phyloP scores from a whole-genome alignment of 73 alveolate species.

The Paramecium octaurelia region DNA sequence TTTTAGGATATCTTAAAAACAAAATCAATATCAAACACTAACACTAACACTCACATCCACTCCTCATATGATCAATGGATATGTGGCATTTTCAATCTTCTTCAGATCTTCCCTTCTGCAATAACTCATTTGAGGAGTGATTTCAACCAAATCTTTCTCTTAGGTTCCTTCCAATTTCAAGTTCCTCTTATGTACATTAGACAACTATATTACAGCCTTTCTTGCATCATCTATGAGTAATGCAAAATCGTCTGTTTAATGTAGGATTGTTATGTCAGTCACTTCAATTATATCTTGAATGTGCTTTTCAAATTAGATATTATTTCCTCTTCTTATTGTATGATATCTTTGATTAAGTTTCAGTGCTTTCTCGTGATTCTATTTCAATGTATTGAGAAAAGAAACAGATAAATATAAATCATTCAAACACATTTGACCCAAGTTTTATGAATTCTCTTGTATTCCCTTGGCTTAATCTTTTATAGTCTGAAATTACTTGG shows the following conservation, averaged over 20 bases:
- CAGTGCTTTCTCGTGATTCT: background rate
- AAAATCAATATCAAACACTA: background rate
- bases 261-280: background rate
- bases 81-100: background rate
- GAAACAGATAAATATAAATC: background rate
- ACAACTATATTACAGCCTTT: background rate
- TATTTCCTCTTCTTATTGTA: background rate
- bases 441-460: background rate
- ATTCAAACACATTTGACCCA: background rate
- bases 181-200: background rate
- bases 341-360: background rate
- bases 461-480: background rate
- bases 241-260: background rate
- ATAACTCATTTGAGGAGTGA: background rate
- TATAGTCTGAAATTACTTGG: background rate
- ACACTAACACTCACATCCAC: background rate
- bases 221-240: background rate
- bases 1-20: background rate
- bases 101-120: background rate
- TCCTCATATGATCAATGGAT: background rate
- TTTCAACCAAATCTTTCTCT: slow-evolving; percentile 4
- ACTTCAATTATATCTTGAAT: slow-evolving; percentile 1
- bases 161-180: background rate
- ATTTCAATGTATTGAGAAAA: background rate
- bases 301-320: background rate